Evolutionary conservation across 371 early-diverging fungal genomes (phyloP).

Genomic region (Mucor ambiguus): DNA sequence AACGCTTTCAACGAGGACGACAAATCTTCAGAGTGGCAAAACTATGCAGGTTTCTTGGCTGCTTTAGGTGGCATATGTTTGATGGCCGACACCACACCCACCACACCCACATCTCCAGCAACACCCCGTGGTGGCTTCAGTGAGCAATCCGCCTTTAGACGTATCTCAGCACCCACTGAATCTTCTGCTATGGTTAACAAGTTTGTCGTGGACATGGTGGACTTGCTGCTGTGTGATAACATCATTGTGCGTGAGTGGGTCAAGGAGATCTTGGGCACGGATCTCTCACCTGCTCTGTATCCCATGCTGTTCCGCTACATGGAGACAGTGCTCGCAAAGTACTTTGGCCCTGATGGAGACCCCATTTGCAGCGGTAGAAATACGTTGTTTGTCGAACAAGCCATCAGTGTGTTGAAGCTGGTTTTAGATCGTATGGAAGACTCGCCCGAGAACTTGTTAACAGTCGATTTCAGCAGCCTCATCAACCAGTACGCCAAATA

Average conservation of each 20-base stretch:
- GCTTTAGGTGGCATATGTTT: conserved; percentile 70
- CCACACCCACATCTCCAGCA: conserved; percentile 38
- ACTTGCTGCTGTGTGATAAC: conserved; percentile 83
- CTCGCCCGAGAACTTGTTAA: conserved; percentile 65
- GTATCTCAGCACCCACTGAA: conserved; percentile 45
- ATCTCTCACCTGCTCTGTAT: conserved; percentile 83
- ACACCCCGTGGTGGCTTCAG: conserved; percentile 21
- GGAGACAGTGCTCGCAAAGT: conserved; percentile 72
- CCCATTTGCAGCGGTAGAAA: conserved; percentile 77
- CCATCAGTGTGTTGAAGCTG: conserved; percentile 82
- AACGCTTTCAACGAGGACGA: conserved; percentile 43
- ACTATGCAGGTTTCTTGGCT: conserved; percentile 74
- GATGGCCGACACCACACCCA: conserved; percentile 43
- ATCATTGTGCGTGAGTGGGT: conserved; percentile 89
- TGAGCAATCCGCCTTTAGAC: conserved; percentile 28
- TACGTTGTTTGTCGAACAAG: conserved; percentile 89
- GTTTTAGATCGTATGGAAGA: conserved; percentile 84
- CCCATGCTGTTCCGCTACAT: conserved; percentile 84
- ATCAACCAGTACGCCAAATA: conserved; percentile 81
- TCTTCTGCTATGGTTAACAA: conserved; percentile 72
- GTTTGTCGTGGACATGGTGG: conserved; percentile 87
- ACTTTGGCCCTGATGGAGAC: conserved; percentile 80
- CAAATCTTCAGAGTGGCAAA: conserved; percentile 63
- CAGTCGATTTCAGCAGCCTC: conserved; percentile 82
- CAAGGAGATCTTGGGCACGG: conserved; percentile 85